Percentiles rank a stretch among this genome's conserved stretches.
These are phyloP conservation scores for Parastagonospora avenae DNA, from an alignment of 2,329 filamentous ascomycete species.

Conservation along the genomic window DNA sequence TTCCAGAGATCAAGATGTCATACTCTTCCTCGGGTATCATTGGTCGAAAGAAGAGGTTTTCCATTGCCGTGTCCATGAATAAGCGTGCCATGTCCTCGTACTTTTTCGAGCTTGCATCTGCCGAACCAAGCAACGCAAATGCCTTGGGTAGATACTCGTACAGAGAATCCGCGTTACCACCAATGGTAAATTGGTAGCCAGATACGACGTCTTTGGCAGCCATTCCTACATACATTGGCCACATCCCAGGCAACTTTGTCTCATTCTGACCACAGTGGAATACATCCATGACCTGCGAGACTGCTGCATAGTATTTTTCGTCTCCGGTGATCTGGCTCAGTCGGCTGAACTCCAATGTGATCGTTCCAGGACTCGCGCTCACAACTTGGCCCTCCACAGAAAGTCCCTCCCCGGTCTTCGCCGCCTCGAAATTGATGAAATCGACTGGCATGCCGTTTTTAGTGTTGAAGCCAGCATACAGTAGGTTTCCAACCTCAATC, in stretches of 20 bases:
- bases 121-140: conserved; percentile 52
- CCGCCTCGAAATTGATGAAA: conserved; percentile 51
- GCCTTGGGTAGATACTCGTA: conserved; percentile 54
- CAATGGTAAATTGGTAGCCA: conserved; percentile 39
- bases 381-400: conserved; percentile 59
- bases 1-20: conserved; percentile 55
- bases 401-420: conserved; percentile 53
- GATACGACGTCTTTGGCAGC: conserved; percentile 31
- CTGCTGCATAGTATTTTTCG: conserved; percentile 85
- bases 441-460: conserved; percentile 86
- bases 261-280: conserved; percentile 75
- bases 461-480: conserved; percentile 85
- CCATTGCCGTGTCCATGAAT: conserved; percentile 48
- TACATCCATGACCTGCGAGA: conserved; percentile 82
- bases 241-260: conserved; percentile 77
- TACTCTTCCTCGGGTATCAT: conserved; percentile 50
- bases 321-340: conserved; percentile 83
- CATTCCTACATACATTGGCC: conserved; percentile 68
- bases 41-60: conserved; percentile 55
- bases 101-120: conserved; percentile 47
- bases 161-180: conserved; percentile 41
- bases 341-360: conserved; percentile 87
- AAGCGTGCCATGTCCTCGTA: conserved; percentile 62
- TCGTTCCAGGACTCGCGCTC: conserved; percentile 59
- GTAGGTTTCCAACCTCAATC: conserved; percentile 74